Conservation (phyloP, 2,329 filamentous ascomycete species). For the Huntiella moniliformis region DNA sequence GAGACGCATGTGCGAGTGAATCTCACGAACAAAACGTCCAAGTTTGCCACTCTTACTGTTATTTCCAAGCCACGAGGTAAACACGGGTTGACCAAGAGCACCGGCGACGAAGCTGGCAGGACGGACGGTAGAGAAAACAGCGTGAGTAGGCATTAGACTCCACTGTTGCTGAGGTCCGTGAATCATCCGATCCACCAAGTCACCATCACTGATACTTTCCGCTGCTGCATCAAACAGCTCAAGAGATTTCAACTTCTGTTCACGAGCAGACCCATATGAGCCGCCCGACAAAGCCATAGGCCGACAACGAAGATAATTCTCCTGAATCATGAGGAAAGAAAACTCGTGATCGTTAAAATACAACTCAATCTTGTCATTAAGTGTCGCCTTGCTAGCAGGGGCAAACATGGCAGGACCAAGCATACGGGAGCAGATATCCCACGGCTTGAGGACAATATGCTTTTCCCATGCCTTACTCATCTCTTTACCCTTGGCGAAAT, state of each 20-base stretch:
- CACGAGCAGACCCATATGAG: conserved; percentile 38
- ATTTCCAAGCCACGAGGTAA: conserved; percentile 86
- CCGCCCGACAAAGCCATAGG: conserved; percentile 44
- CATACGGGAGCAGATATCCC: conserved; percentile 94
- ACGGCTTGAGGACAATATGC: conserved; percentile 87
- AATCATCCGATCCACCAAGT: conserved; percentile 93
- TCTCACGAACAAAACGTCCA: conserved; percentile 68
- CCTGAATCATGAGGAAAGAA: conserved; percentile 92
- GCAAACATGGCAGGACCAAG: conserved; percentile 75
- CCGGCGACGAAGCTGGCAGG: conserved; percentile 78
- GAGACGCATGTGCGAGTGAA: conserved; percentile 93
- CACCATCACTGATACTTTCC: conserved; percentile 91
- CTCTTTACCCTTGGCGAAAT: conserved; percentile 68
- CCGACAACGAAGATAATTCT: conserved; percentile 81
- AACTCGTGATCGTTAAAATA: conserved; percentile 99
- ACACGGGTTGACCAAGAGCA: conserved; percentile 53
- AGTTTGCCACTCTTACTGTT: conserved; percentile 75
- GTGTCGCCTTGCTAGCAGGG: conserved; percentile 59
- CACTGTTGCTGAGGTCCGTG: conserved; percentile 96
- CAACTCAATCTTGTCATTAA: conserved; percentile 96
- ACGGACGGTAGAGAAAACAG: conserved; percentile 82
- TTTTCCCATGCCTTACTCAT: conserved; percentile 99
- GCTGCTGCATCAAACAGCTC: conserved; percentile 77
- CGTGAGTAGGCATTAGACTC: conserved; percentile 94
- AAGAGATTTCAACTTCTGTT: conserved; percentile 62